Evolutionary conservation across 257 asterid genomes (phyloP).

Genomic region (Nicotiana noctiflora): DNA sequence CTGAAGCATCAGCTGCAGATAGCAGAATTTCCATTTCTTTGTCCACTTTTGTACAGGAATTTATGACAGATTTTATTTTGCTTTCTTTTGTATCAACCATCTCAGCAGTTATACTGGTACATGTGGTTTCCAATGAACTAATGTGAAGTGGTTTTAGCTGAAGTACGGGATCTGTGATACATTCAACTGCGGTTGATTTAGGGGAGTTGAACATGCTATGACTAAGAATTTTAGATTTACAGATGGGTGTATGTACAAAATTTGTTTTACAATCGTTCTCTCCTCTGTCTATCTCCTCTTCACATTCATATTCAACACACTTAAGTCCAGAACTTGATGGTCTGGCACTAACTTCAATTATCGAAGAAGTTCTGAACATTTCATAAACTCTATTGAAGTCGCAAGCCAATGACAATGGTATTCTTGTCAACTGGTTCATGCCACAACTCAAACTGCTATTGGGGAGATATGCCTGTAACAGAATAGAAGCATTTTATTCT

Average conservation of each 20-base stretch:
- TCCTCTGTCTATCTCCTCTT: slow-evolving; percentile 10
- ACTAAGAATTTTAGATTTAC: slow-evolving; percentile 12
- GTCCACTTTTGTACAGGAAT: slow-evolving; percentile 28
- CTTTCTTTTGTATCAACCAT: slow-evolving; percentile 19
- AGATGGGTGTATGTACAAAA: slow-evolving; percentile 15
- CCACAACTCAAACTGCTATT: slow-evolving; percentile 9
- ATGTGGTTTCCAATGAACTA: slow-evolving; percentile 14
- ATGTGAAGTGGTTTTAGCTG: slow-evolving; percentile 22
- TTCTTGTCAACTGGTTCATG: slow-evolving; percentile 7
- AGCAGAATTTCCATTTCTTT: slow-evolving; percentile 20
- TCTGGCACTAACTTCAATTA: slow-evolving; percentile 15
- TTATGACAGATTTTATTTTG: slow-evolving; percentile 11
- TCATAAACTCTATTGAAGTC: slow-evolving; percentile 19
- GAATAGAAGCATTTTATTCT: background rate
- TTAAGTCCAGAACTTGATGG: slow-evolving; percentile 14
- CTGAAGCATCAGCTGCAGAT: slow-evolving; percentile 19
- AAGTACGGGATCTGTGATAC: slow-evolving; percentile 15
- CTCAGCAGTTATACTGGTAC: slow-evolving; percentile 17
- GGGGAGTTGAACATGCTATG: slow-evolving; percentile 10
- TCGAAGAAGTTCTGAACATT: slow-evolving; percentile 15
- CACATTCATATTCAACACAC: slow-evolving; percentile 12
- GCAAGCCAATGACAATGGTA: slow-evolving; percentile 22
- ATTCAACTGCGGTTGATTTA: slow-evolving; percentile 15
- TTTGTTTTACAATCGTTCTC: slow-evolving; percentile 13
- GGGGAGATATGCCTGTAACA: slow-evolving; percentile 29